Conservation (phyloP, 768 basidiomycete species). For the Tephrocybe rancida region DNA sequence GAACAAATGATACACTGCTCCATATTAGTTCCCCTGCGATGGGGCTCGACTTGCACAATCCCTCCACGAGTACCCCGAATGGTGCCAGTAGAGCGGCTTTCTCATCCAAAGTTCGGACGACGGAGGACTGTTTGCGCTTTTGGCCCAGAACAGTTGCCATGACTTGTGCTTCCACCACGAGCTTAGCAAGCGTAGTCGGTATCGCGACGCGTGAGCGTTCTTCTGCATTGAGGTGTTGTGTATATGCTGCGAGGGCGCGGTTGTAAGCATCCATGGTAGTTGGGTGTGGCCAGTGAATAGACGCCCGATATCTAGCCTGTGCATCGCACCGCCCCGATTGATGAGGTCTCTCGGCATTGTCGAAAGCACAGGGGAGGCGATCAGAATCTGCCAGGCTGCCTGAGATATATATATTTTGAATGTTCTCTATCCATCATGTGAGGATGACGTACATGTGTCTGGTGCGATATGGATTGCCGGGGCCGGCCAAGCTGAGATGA, state of each 20-base stretch:
- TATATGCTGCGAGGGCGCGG: not conserved
- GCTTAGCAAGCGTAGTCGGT: not conserved
- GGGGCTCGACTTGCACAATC: not conserved
- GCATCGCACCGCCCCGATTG: too few relatives aligned
- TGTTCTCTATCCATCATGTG: too few relatives aligned
- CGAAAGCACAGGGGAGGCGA: too few relatives aligned
- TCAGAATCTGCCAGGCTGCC: too few relatives aligned
- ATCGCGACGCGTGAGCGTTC: not conserved
- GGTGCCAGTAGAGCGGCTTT: not conserved
- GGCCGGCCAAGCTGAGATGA: too few relatives aligned
- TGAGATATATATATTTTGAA: too few relatives aligned
- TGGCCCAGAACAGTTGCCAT: not conserved
- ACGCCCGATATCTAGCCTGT: too few relatives aligned
- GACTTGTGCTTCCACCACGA: not conserved
- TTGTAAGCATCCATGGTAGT: not conserved
- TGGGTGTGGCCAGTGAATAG: too few relatives aligned
- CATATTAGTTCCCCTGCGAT: not conserved
- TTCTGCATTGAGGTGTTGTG: not conserved
- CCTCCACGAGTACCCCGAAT: not conserved
- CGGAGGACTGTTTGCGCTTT: not conserved
- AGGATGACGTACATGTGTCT: too few relatives aligned
- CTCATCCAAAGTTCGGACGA: not conserved
- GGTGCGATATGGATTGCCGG: too few relatives aligned
- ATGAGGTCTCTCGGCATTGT: too few relatives aligned
- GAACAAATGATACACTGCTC: conserved; percentile 3